Evolutionary conservation across 1,284 basidiomycete genomes (phyloP).

Genomic region (Apiotrichum gamsii): DNA sequence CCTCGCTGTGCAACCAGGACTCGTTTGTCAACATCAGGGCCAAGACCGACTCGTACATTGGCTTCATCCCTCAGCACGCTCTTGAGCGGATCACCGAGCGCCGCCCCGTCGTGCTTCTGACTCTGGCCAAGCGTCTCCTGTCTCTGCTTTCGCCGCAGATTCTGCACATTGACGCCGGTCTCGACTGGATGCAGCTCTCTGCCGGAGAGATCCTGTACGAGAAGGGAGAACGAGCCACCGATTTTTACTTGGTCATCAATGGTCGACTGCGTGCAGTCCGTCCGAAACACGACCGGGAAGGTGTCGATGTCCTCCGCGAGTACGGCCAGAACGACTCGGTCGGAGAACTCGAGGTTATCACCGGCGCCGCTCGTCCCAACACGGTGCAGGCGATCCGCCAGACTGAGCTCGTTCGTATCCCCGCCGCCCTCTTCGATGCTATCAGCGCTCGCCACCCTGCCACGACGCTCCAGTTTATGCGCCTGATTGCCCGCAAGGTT

Average conservation of each 20-base stretch:
- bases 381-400: slow-evolving; percentile 98
- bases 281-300: slow-evolving; percentile 55
- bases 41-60: slow-evolving; percentile 95
- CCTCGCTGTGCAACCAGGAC: slow-evolving; percentile 81
- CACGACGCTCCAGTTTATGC: slow-evolving; percentile 90
- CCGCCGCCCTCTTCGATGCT: slow-evolving; percentile 94
- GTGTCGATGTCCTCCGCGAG: slow-evolving; percentile 77
- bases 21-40: slow-evolving; percentile 93
- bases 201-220: slow-evolving; percentile 75
- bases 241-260: slow-evolving; percentile 96
- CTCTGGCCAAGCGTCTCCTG: slow-evolving; percentile 90
- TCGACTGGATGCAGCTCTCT: slow-evolving; percentile 97
- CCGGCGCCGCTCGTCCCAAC: slow-evolving; percentile 74
- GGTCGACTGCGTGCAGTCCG: slow-evolving; percentile 75
- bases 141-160: slow-evolving; percentile 91
- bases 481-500: slow-evolving; percentile 88
- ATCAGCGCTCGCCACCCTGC: slow-evolving; percentile 87
- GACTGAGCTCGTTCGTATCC: slow-evolving; percentile 96
- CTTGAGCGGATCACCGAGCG: slow-evolving; percentile 87
- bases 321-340: slow-evolving; percentile 77
- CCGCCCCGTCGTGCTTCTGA: slow-evolving; percentile 88
- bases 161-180: slow-evolving; percentile 89
- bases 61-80: slow-evolving; percentile 81
- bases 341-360: slow-evolving; percentile 92
- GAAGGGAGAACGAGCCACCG: slow-evolving; percentile 80